Conservation (phyloP, 176 grass and related monocot genomes). For the Juncus effusus region DNA sequence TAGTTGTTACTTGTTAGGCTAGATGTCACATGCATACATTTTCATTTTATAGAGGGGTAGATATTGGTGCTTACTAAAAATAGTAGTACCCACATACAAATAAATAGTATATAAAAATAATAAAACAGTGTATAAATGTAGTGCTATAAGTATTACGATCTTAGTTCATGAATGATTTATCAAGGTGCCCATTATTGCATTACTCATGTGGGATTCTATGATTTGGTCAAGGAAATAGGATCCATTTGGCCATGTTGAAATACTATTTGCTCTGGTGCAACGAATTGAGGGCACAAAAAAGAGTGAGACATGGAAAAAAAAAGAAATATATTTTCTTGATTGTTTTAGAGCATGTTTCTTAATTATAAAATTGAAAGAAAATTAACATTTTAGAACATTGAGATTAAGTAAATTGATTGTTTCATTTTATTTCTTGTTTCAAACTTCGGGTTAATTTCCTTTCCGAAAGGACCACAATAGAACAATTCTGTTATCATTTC, state of each 20-base stretch:
- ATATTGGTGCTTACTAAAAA: neutral
- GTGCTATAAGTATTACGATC: neutral
- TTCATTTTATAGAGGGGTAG: neutral
- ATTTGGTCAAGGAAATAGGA: neutral
- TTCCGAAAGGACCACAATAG: neutral
- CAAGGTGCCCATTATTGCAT: neutral
- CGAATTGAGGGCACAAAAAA: neutral
- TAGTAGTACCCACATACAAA: neutral
- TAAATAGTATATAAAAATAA: neutral
- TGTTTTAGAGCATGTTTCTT: neutral
- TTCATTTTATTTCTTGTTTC: neutral
- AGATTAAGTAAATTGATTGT: neutral
- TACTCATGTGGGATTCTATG: neutral
- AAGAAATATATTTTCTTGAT: neutral
- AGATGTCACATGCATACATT: neutral
- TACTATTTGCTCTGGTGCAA: neutral
- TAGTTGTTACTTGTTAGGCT: neutral
- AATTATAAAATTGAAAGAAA: neutral
- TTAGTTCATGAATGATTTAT: neutral
- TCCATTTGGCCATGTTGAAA: neutral
- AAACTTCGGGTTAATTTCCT: neutral
- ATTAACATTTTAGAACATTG: neutral
- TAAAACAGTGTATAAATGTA: neutral
- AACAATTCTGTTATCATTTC: neutral
- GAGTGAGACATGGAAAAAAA: neutral